Percentiles rank a stretch among this genome's conserved stretches.
phyloP scores from a whole-genome alignment of 345 rosid species.

The Raphanus raphanistrum region DNA sequence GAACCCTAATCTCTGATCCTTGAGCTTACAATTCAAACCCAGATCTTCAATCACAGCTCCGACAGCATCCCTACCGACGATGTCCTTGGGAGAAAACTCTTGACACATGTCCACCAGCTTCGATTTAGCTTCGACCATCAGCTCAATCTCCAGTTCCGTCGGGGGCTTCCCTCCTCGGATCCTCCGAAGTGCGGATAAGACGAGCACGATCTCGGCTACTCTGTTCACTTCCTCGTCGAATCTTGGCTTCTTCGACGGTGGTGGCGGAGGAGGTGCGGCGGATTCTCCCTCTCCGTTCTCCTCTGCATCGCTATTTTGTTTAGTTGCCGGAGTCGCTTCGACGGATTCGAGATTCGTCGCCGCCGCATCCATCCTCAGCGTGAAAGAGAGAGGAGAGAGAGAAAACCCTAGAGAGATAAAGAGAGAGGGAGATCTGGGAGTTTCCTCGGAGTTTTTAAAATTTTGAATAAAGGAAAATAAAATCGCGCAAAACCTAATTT shows the following conservation, averaged over 20 bases:
- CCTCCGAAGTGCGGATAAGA: slow-evolving; percentile 72
- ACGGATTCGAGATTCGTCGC: slow-evolving; percentile 15
- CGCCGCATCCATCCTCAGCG: slow-evolving; percentile 23
- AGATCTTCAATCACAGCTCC: slow-evolving; percentile 82
- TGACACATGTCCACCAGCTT: slow-evolving; percentile 62
- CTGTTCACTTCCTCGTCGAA: slow-evolving; percentile 43
- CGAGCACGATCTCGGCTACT: slow-evolving; percentile 88
- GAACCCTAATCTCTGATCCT: slow-evolving; percentile 73
- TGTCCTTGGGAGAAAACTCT: slow-evolving; percentile 64
- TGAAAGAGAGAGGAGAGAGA: slow-evolving; percentile 9
- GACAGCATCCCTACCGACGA: slow-evolving; percentile 59
- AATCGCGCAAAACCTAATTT: slow-evolving; percentile 9
- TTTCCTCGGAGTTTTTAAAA: background rate
- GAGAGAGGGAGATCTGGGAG: slow-evolving; percentile 31
- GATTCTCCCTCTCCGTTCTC: slow-evolving; percentile 28
- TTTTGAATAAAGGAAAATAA: background rate
- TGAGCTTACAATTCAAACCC: slow-evolving; percentile 63
- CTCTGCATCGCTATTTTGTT: slow-evolving; percentile 15
- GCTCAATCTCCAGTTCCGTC: slow-evolving; percentile 65
- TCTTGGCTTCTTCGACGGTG: slow-evolving; percentile 46
- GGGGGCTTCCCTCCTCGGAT: slow-evolving; percentile 77
- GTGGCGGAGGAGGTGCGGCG: background rate
- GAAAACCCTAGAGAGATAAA: slow-evolving; percentile 27
- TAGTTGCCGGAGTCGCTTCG: background rate
- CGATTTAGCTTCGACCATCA: slow-evolving; percentile 84